Base-by-base conservation (phyloP, 768 basidiomycete species). In the Baorangia bicolor region DNA sequence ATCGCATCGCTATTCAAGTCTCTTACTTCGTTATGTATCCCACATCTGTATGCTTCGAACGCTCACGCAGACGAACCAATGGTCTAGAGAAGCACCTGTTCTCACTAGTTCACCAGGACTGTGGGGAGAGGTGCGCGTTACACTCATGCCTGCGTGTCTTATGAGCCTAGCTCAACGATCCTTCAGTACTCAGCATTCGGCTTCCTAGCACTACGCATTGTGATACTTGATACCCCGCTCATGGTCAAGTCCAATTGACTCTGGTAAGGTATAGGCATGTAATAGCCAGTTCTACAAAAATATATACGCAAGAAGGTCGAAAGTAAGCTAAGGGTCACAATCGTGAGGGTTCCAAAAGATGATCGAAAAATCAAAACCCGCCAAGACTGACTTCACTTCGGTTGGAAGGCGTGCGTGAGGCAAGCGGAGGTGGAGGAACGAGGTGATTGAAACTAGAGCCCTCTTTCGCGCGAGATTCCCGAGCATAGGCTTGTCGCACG, bases 401-500 rank as follows among this genome's bases (percentile, higher is more conserved):
- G 59, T 79, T 78, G 41, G 79, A 79, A 14, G 78, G 77, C 35
- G 76, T 74, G 16, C 78, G 70, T 16, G 75, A 68, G 49, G 61
- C 55, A 14, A 64, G 59, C 0, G 69, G 49, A 9, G 42, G 61
- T 5, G 76, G 78, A 27, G 73, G 73, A 9, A 58, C 48, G 38
- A 77, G 71, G 25, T 71, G 68, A 43, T 73, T 69, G 12, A 2
- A n/a, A 2, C 27, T 44, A 13, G 53, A 28, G 11, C 68, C 55
- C n/a, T 78, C 77, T 51, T 67, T 69, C 0, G 59, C 40, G n/a
- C 71, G 69, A 7, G 61, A 73, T 57, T 92, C 87, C 34, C 81
- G 78, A 14, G 82, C 83, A 66, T 90, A 81, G 0, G 90, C 91
- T 68, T 91, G 87, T 41, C 93, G 82, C 25, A 91, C 84, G 64